Percentiles rank a stretch among this genome's conserved stretches.
These are phyloP conservation scores for Trichophyton equinum DNA, from an alignment of 2,329 filamentous ascomycete species.

Conservation along the genomic window DNA sequence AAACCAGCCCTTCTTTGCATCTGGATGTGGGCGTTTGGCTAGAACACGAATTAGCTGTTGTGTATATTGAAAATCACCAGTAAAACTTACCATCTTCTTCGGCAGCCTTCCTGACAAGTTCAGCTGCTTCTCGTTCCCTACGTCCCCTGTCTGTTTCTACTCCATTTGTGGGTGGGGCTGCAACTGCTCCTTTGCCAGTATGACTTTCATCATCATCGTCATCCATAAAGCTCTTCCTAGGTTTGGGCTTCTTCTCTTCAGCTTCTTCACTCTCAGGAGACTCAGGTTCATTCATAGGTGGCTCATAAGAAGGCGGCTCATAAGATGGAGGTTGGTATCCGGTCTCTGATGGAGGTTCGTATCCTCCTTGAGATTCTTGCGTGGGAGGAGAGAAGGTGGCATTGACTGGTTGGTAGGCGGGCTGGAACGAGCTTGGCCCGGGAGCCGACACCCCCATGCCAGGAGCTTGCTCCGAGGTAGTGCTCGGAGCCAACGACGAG, in stretches of 20 bases:
- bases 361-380: constrained; percentile 8
- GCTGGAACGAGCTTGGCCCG: neutral
- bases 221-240: constrained; percentile 65
- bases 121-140: constrained; percentile 67
- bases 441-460: constrained; percentile 5
- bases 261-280: constrained; percentile 42
- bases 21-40: constrained; percentile 27
- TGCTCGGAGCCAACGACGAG: constrained; percentile 16
- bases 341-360: constrained; percentile 21
- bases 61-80: constrained; percentile 2
- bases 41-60: constrained; percentile 12
- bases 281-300: constrained; percentile 19
- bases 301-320: constrained; percentile 15
- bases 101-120: constrained; percentile 73
- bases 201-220: constrained; percentile 61
- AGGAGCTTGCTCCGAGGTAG: constrained; percentile 3
- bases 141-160: constrained; percentile 49
- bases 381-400: neutral
- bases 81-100: constrained; percentile 47
- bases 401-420: neutral
- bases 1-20: constrained; percentile 53
- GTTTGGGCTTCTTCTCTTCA: constrained; percentile 47
- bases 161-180: constrained; percentile 27
- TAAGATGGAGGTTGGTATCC: constrained; percentile 25
- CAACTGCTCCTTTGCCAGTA: constrained; percentile 39